Conservation (phyloP, 768 basidiomycete species). For the Chalciporus sphaerocephalus region DNA sequence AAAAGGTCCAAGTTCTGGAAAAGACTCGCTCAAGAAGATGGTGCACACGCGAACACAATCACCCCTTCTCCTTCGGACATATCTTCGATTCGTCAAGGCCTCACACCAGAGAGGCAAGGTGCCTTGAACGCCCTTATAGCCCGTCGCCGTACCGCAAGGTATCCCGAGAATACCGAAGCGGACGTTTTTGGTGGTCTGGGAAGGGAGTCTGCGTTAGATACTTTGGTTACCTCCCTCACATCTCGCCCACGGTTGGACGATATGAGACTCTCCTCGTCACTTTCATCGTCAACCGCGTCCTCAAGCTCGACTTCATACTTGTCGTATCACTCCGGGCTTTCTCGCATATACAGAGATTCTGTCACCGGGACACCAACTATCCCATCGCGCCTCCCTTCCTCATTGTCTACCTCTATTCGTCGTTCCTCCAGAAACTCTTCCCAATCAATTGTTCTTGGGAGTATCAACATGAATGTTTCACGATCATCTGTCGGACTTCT, state of each 20-base stretch:
- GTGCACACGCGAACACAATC: conserved; percentile 13
- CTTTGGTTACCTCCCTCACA: conserved; percentile 19
- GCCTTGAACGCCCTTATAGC: conserved; percentile 39
- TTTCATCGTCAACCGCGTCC: conserved; percentile 16
- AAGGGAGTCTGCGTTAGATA: conserved; percentile 15
- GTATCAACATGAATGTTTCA: conserved; percentile 24
- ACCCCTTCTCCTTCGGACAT: conserved; percentile 32
- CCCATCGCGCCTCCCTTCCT: conserved; percentile 10
- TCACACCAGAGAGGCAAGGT: conserved; percentile 23
- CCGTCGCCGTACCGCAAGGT: conserved; percentile 18
- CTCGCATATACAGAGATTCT: conserved; percentile 6
- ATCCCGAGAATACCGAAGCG: conserved; percentile 8
- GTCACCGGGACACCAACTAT: conserved; percentile 17
- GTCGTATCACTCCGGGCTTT: conserved; percentile 10
- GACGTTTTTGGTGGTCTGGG: conserved; percentile 25
- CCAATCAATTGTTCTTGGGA: conserved; percentile 25
- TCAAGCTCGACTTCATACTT: conserved; percentile 21
- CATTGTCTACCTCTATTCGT: conserved; percentile 20
- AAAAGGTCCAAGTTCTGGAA: conserved; percentile 47
- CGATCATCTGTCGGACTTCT: conserved; percentile 14
- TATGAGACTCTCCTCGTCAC: conserved; percentile 13
- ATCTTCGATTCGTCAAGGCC: conserved; percentile 24
- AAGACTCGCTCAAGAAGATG: conserved; percentile 35
- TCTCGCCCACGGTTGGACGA: conserved; percentile 22
- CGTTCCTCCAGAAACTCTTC: conserved; percentile 20